Base-by-base conservation (phyloP, 202 grass and related monocot genomes). In the Schoenoplectus tabernaemontani region DNA sequence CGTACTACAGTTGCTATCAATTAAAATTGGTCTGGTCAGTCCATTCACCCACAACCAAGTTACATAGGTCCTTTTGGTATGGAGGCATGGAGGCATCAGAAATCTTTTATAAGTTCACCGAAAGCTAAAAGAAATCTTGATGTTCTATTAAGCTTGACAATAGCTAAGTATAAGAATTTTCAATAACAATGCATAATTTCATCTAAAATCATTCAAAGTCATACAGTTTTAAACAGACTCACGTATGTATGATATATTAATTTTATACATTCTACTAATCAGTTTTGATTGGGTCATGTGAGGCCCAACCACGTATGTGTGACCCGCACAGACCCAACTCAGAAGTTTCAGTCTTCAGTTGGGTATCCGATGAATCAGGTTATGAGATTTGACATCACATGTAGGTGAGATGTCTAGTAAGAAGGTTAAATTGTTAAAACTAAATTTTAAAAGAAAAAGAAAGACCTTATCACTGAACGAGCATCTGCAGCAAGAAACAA, bases 401-500 rank as follows among this genome's bases (percentile, higher is more conserved):
- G 43, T 71, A 48, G 12, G 28, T 67, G 20, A 67, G 64, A 67
- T 43, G 19, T 43, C 8, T 43, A 50, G 20, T 53, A n/a, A 34
- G 53, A 74, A 74, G 2, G n/a, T n/a, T n/a, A n/a, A n/a, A n/a
- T n/a, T n/a, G 23, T 13, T 46, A 24, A 47, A 47, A 47, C 9
- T 13, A 71, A 53, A 77, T 39, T 68, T 5, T 66, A 54, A 48
- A 78, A 48, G 9, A 11, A 78, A 73, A 58, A 59, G 59, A 39
- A 71, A 86, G 10, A 98, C 95, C 95, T 86, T 90, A 98, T 76
- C 46, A 93, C 65, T 53, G 88, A 92, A 72, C 84, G 89, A 15
- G 95, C 95, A 87, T 98, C 95, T 76, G 91, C 95, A 81, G 89
- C 95, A 77, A 98, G 91, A 85, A 93, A 98, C 19, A 98, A 83